Base-by-base conservation (phyloP, 495 filamentous ascomycete species). In the Neurospora sp. region DNA sequence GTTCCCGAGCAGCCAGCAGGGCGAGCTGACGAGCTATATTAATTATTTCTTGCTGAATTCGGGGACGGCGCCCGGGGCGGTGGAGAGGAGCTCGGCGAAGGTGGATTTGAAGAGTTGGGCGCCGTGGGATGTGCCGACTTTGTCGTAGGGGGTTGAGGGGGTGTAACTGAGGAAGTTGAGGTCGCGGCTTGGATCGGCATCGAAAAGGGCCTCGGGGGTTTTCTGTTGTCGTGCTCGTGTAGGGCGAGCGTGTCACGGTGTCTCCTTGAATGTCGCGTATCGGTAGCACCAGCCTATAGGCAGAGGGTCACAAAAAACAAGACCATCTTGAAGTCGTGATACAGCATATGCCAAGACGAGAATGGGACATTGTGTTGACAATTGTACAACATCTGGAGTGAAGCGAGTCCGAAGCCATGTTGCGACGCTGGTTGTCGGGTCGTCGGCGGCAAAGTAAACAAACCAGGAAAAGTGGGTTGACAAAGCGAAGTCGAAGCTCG, bases 1-100 rank as follows among this genome's bases (percentile, higher is more conserved):
- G 77, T 89, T 89, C 82, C 87, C 87, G 8, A 81, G 79, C 39
- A 76, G 77, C 14, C 84, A 87, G 81, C 78, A 83, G 70, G 37
- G 83, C 35, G 84, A 88, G 46, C 81, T 89, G 70, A 85, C 76
- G 18, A 78, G 79, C 7, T 89, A 83, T 80, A 83, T 88, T 79
- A 83, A 87, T 77, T 83, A 85, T 77, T 89, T 80, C 74, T 71
- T 77, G 78, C 72, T 78, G 59, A 71, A 77, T 18, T 69, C 42
- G 44, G 74, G 77, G 46, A 79, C 77, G 14, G 78, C 75, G 12
- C 84, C 84, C 0, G 75, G 75, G 11, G 79, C 77, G 53, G 77
- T 85, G 68, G 82, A 85, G 82, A 79, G 79, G 74, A 84, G 81
- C 76, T 75, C 77, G 22, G 78, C 78, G 10, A 81, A 10, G 69